Percentiles rank a stretch among this genome's conserved stretches.
Conservation (phyloP, 179 eudicot species). For the Vitellaria paradoxa region DNA sequence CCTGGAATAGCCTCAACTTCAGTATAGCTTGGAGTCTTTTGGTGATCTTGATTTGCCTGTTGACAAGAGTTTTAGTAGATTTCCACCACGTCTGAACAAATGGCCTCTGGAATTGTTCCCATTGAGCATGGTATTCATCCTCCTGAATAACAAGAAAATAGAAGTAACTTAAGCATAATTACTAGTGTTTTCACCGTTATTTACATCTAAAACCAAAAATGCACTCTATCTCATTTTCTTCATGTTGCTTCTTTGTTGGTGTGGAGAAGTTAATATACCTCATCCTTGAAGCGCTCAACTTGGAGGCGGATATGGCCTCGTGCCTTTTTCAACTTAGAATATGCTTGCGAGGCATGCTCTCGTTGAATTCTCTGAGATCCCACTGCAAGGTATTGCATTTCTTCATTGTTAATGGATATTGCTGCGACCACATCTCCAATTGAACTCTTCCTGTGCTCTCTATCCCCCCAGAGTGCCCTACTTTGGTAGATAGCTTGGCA, state of each 20-base stretch:
- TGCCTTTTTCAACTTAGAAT: slow-evolving; percentile 10
- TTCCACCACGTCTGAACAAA: slow-evolving; percentile 18
- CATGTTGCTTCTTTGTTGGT: slow-evolving; percentile 11
- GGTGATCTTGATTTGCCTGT: slow-evolving; percentile 16
- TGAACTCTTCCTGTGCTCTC: slow-evolving; percentile 18
- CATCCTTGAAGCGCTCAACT: slow-evolving; percentile 18
- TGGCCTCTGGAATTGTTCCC: slow-evolving; percentile 19
- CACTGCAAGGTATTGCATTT: slow-evolving; percentile 13
- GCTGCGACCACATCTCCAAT: slow-evolving; percentile 13
- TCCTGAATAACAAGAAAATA: slow-evolving; percentile 3
- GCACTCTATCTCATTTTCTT: neutral
- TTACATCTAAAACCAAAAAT: neutral
- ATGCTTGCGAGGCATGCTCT: slow-evolving; percentile 5
- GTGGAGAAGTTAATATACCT: slow-evolving; percentile 8
- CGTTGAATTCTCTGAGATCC: neutral
- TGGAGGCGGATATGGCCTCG: slow-evolving; percentile 12
- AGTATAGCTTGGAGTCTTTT: slow-evolving; percentile 10
- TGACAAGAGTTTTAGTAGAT: slow-evolving; percentile 11
- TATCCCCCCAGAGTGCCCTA: slow-evolving; percentile 15
- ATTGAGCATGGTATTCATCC: slow-evolving; percentile 13
- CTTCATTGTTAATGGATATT: slow-evolving; percentile 14
- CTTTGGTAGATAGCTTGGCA: slow-evolving; percentile 13
- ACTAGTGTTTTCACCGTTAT: neutral
- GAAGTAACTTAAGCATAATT: neutral
- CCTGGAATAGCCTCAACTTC: slow-evolving; percentile 15